Base-by-base conservation (phyloP, 257 asterid species). In the Gentiana straminea region DNA sequence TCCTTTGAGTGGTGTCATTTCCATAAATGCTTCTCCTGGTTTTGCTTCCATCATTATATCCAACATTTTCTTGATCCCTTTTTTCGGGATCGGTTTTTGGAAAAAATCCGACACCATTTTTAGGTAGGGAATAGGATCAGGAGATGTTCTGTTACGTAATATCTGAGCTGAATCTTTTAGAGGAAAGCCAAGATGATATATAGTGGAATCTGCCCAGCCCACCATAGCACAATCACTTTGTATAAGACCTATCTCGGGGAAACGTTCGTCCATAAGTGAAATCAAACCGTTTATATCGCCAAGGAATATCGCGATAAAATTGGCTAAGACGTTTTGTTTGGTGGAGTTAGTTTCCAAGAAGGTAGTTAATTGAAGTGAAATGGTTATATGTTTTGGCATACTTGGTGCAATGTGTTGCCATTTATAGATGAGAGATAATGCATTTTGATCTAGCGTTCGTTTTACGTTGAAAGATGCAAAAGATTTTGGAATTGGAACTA, bases 1-100 rank as follows among this genome's bases (percentile, higher is more conserved):
- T 2, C 64, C 64, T 4, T 57, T 57, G 37, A 50, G 51, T 8
- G 32, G 13, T 4, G 64, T 60, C 64, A 55, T 49, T 24, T 60
- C 64, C 64, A 50, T 3, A 37, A 33, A 51, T 51, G n/a, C 34
- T n/a, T 51, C 33, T 24, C 24, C 24, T 24, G 24, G 24, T 24
- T 24, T 24, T 24, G 24, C 24, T 24, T 24, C 24, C 24, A 24
- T 51, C 55, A 51, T 1, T 13, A 51, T 7, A 32, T 8, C 33
- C 52, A 24, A 34, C 11, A 61, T 52, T 35, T 33, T 41, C 6
- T 61, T 35, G 4, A 61, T 2, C 1, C 66, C 66, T 1, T 61
- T 45, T 13, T 24, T 41, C 1, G 66, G 52, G 13, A 61, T 61
- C 12, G 57, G 50, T 13, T 33, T 35, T 1, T 34, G 37, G 13